phyloP scores from a whole-genome alignment of 805 yeast genomes.

The Yarrowia bubula region DNA sequence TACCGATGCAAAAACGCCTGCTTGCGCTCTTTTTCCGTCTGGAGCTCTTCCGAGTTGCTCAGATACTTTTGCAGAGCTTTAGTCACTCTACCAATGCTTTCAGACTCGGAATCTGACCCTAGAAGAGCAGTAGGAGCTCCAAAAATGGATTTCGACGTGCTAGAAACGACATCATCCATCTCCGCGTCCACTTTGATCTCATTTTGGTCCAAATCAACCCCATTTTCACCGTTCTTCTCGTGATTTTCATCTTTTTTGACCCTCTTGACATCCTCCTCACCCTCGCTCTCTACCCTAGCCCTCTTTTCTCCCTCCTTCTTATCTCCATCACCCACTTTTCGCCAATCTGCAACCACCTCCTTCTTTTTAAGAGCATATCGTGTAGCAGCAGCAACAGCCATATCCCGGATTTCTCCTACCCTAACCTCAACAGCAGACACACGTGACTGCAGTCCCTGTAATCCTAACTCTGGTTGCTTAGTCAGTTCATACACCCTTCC shows the following conservation, averaged over 20 bases:
- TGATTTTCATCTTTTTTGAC: constrained; percentile 33
- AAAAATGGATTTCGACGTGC: background rate
- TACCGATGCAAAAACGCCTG: constrained; percentile 36
- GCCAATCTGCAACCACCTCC: constrained; percentile 5
- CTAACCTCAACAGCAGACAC: constrained; percentile 27
- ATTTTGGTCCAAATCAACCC: no score
- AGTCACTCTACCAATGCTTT: background rate
- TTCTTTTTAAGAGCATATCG: background rate
- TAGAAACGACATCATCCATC: background rate
- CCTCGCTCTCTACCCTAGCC: background rate
- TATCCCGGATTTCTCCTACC: constrained; percentile 3
- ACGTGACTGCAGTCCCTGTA: constrained; percentile 39
- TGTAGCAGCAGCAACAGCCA: constrained; percentile 1
- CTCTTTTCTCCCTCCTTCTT: background rate
- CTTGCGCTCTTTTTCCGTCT: constrained; percentile 30
- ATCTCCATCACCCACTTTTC: background rate
- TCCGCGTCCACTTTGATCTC: background rate
- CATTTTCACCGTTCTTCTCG: background rate
- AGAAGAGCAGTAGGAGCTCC: background rate
- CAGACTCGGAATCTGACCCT: constrained; percentile 12
- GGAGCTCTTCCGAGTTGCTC: background rate
- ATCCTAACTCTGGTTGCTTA: constrained; percentile 52
- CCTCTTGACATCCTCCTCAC: background rate
- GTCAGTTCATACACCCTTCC: constrained; percentile 68
- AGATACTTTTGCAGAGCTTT: constrained; percentile 1